Percentiles rank a stretch among this genome's conserved stretches.
Conservation (phyloP, 306 rosid genomes). For the Begonia loranthoides region DNA sequence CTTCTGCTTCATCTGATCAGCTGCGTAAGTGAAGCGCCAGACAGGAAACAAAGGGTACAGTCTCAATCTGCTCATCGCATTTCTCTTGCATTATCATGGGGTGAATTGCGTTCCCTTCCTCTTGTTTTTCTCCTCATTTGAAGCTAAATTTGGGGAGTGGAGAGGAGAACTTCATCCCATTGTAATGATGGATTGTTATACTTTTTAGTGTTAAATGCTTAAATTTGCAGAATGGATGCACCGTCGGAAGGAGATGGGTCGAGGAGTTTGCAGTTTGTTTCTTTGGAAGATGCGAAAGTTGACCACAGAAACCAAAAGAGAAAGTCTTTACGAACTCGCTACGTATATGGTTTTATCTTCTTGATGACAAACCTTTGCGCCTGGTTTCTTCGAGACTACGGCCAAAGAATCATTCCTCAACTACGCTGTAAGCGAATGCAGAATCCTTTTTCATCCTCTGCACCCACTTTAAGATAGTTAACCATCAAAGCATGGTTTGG, state of each 20-base stretch:
- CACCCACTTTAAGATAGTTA: not conserved
- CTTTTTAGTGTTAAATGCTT: too few relatives aligned
- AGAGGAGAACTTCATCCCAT: not conserved
- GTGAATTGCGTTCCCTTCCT: not conserved
- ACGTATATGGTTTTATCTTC: conserved; percentile 48
- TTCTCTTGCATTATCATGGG: not conserved
- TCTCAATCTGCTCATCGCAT: not conserved
- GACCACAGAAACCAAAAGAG: conserved; percentile 32
- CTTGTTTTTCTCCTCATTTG: not conserved
- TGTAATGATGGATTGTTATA: not conserved
- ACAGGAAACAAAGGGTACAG: not conserved
- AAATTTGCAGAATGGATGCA: conserved; percentile 39
- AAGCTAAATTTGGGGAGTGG: not conserved
- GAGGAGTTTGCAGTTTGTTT: conserved; percentile 7
- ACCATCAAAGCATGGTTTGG: not conserved
- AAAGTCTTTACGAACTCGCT: conserved; percentile 47
- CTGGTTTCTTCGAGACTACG: conserved; percentile 88
- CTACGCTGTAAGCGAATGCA: conserved; percentile 35
- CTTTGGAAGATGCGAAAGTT: conserved; percentile 19
- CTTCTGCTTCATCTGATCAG: not conserved
- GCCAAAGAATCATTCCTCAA: conserved; percentile 41
- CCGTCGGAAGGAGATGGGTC: conserved; percentile 21
- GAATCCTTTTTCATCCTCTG: not conserved
- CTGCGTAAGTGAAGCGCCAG: not conserved
- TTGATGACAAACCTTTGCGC: conserved; percentile 54